Base-by-base conservation (phyloP, 2,329 filamentous ascomycete genomes). In the Trichoderma citrinoviride region DNA sequence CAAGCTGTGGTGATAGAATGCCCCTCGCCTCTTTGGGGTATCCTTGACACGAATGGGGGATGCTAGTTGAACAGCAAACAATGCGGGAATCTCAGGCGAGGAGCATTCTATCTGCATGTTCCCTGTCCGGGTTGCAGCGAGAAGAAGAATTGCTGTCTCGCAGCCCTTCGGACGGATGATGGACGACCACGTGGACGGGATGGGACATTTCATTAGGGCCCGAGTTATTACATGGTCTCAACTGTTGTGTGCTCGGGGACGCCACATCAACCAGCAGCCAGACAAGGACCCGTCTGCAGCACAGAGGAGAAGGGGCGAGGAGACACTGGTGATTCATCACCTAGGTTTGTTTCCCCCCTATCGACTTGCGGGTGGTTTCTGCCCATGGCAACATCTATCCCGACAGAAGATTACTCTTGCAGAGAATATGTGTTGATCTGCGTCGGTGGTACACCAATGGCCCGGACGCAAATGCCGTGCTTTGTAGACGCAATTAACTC, bases 151-250 rank as follows among this genome's bases (percentile, higher is more conserved):
- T 14, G 33, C 37, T 53, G 25, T 60, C 63, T 65, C 29, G 44
- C 49, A 60, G 27, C 46, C 40, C 33, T 58, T 29, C 43, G 37
- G n/a, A 49, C 63, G 55, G 63, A 58, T 65, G 47, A 58, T 53
- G 25, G 64, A 15, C 41, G 49, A 49, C 64, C 64, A 65, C 64
- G 64, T 65, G 64, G 64, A 55, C 56, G 64, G 56, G 57, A 65
- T 65, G 40, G 57, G 49, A 53, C 57, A 55, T 61, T 63, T 43
- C 50, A 53, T 65, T 65, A 58, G 54, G 54, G 55, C 52, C 46
- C 15, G 60, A 62, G 40, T 62, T 62, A 44, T 3, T 29, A 29
- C n/a, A 8, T 10, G 29, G 44, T 44, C 37, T 53, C 49, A 23
- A 46, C 49, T 23, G n/a, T 53, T 23, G 29, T 40, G 33, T 40